Conservation (phyloP, 768 basidiomycete species). For the Suillus cothurnatus region DNA sequence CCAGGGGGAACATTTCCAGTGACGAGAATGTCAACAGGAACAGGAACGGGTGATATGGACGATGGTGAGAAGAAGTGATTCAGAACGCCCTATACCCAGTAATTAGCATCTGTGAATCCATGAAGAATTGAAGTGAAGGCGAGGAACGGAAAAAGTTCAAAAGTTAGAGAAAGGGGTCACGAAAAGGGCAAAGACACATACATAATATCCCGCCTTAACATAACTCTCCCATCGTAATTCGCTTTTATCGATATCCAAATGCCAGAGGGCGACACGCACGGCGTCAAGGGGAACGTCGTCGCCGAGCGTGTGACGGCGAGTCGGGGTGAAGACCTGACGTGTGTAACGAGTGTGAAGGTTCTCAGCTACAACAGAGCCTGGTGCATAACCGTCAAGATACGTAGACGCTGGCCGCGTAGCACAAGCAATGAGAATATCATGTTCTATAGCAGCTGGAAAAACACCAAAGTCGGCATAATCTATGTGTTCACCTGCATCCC, state of each 20-base stretch:
- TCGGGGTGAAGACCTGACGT: conserved; percentile 60
- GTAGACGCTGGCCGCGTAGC: conserved; percentile 38
- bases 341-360: conserved; percentile 64
- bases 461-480: conserved; percentile 86
- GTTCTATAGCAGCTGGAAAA: conserved; percentile 82
- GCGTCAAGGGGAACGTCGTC: conserved; percentile 35
- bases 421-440: conserved; percentile 81
- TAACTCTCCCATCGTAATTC: conserved; percentile 85
- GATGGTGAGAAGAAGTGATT: conserved; percentile 54
- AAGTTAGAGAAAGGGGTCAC: background rate
- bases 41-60: conserved; percentile 37
- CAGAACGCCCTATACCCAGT: conserved; percentile 57
- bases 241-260: conserved; percentile 65
- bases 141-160: background rate
- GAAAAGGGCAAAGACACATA: conserved; percentile 37
- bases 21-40: conserved; percentile 72
- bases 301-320: conserved; percentile 29
- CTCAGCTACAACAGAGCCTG: conserved; percentile 59
- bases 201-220: conserved; percentile 85
- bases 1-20: conserved; percentile 86
- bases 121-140: background rate
- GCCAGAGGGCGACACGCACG: conserved; percentile 58
- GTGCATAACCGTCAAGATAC: conserved; percentile 27
- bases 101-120: background rate
- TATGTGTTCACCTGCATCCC: conserved; percentile 71